Conservation (phyloP, 192 early-diverging fungal species). For the Coemansia sp. region DNA sequence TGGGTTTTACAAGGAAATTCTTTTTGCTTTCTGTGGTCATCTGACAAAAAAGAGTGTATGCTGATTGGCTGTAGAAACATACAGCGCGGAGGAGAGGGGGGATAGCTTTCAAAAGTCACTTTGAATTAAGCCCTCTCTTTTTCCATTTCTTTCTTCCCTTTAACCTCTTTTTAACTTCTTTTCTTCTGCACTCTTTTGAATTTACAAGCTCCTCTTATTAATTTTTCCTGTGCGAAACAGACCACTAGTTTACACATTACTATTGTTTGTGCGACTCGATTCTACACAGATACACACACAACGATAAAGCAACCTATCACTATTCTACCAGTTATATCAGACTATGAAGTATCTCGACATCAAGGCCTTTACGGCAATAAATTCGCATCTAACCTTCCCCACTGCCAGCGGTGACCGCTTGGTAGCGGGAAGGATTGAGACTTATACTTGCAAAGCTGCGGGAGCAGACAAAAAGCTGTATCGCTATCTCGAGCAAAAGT, state of each 20-base stretch:
- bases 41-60: not conserved
- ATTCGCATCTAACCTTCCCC: slow-evolving; percentile 74
- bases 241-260: not conserved
- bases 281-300: too few species aligned
- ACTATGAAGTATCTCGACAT: slow-evolving; percentile 89
- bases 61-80: slow-evolving; percentile 5
- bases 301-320: not conserved
- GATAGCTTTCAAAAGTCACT: not conserved
- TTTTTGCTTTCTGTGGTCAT: slow-evolving; percentile 4
- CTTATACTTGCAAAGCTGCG: slow-evolving; percentile 95
- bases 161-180: not conserved
- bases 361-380: slow-evolving; percentile 78
- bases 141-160: slow-evolving; percentile 1
- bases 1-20: not conserved
- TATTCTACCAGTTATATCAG: slow-evolving; percentile 10
- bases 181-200: too few species aligned
- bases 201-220: not conserved
- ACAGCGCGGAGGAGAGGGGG: not conserved
- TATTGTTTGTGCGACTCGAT: too few species aligned
- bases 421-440: slow-evolving; percentile 83
- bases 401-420: slow-evolving; percentile 78
- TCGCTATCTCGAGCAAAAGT: slow-evolving; percentile 82
- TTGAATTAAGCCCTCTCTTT: slow-evolving; percentile 3
- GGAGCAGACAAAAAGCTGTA: slow-evolving; percentile 91
- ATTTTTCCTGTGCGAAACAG: not conserved